Base-by-base conservation (phyloP, 2,329 filamentous ascomycete genomes). In the Pseudocercospora eumusae region DNA sequence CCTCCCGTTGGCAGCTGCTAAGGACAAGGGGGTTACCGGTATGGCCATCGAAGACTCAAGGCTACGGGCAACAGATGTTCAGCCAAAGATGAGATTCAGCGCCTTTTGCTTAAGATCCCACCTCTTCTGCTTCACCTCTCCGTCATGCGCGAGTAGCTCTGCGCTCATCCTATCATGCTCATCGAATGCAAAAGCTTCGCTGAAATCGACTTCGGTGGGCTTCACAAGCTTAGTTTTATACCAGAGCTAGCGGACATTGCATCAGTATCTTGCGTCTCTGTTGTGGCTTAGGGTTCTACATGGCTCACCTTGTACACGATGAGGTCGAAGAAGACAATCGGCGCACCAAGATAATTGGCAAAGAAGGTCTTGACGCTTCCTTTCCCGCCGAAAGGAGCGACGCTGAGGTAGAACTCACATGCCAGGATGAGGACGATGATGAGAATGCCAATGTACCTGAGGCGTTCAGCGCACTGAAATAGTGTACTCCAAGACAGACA, bases 361-460 rank as follows among this genome's bases (percentile, higher is more conserved):
- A 75, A 75, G 66, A 75, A 75, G 20, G 64, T 71, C 62, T 68
- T 73, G 4, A 68, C 73, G 2, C 68, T 71, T 4, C 69, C 71
- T 27, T 71, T 70, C 47, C 67, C 73, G 2, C 69, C 69, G 23
- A 75, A 73, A 2, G 71, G 74, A 54, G 64, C 72, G 21, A 73
- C 68, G 3, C 72, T 66, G 23, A 75, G 64, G 49, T 75, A 75
- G 53, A 75, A 75, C 53, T 75, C 71, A 56, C 71, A 73, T 2
- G 47, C 54, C 65, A 74, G 66, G 42, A 75, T 70, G 28, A 74
- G 73, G 0, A 68, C 27, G 2, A 75, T 69, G 15, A 75, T 67
- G 0, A 70, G 8, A 1, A 74, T 64, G 13, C 68, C 64, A 9
- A 71, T 44, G 8, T 68, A 72, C 23, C 47, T 52, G 23, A 5